phyloP scores from a whole-genome alignment of 2,329 filamentous ascomycete genomes.

The Trichoderma citrinoviride region DNA sequence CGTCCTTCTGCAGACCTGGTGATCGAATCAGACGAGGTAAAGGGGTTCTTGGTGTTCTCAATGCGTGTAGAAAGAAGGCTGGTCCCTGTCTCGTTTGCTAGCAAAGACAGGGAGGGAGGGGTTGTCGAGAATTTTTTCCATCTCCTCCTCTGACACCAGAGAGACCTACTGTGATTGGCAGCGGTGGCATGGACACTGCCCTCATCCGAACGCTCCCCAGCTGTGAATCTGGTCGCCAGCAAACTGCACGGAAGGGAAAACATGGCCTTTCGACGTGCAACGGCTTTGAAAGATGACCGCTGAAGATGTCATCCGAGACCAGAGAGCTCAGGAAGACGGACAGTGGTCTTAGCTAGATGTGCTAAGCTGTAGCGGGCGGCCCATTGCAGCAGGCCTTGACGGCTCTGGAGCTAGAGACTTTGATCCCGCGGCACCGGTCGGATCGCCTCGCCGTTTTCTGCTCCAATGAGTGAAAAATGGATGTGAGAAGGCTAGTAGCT shows the following conservation, averaged over 20 bases:
- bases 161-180: neutral
- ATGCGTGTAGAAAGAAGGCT: slow-evolving; percentile 12
- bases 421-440: slow-evolving; percentile 19
- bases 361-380: slow-evolving; percentile 13
- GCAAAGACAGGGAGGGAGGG: slow-evolving; percentile 11
- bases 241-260: neutral
- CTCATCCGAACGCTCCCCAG: neutral
- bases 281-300: too few relatives aligned
- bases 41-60: slow-evolving; percentile 6
- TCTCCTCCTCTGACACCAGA: neutral
- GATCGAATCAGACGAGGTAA: slow-evolving; percentile 15
- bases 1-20: slow-evolving; percentile 1
- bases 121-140: neutral
- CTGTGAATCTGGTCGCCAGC: neutral
- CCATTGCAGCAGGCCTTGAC: slow-evolving; percentile 5
- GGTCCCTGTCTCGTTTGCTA: slow-evolving; percentile 15
- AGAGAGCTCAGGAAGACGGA: neutral
- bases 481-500: neutral
- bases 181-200: neutral
- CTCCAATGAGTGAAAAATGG: neutral
- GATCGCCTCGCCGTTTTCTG: slow-evolving; percentile 14
- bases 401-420: slow-evolving; percentile 11
- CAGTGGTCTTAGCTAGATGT: neutral
- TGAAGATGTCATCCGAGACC: neutral
- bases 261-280: neutral